Evolutionary conservation across 495 filamentous ascomycete species (phyloP).

Genomic region (Aspergillus bertholletiae): DNA sequence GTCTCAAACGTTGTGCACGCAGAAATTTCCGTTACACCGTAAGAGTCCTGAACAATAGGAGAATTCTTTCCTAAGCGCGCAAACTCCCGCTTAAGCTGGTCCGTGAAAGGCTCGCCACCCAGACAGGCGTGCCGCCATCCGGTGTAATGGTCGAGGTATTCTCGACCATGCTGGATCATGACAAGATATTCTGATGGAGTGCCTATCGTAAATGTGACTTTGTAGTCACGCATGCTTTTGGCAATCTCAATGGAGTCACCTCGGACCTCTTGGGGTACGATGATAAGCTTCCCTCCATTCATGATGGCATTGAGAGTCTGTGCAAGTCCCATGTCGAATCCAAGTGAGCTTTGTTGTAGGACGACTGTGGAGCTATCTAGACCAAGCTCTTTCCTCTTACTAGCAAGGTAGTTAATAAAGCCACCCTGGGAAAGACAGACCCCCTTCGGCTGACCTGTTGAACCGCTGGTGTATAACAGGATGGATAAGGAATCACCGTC

Average conservation of each 20-base stretch:
- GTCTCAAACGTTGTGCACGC: background rate
- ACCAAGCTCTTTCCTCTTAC: background rate
- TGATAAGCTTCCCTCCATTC: constrained; percentile 25
- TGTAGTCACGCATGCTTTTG: constrained; percentile 21
- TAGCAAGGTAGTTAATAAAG: constrained; percentile 27
- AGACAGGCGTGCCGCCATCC: constrained; percentile 3
- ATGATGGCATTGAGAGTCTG: constrained; percentile 25
- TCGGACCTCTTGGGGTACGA: constrained; percentile 13
- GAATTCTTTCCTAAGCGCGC: constrained; percentile 2
- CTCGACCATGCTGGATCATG: constrained; percentile 19
- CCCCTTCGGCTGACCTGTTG: constrained; percentile 33
- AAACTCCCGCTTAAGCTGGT: background rate
- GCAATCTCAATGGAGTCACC: constrained; percentile 20
- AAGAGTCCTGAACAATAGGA: constrained; percentile 20
- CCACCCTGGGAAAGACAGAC: constrained; percentile 26
- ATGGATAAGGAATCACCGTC: background rate
- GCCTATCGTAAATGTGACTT: constrained; percentile 24
- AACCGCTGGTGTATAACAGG: constrained; percentile 38
- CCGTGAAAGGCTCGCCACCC: background rate
- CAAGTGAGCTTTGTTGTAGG: constrained; percentile 35
- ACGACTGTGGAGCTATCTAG: background rate
- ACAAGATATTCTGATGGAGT: constrained; percentile 32
- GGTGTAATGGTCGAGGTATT: background rate
- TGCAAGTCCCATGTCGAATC: constrained; percentile 26
- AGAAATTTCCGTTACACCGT: constrained; percentile 28